phyloP scores from a whole-genome alignment of 495 filamentous ascomycete species.

The Penicillium simplicissimum region DNA sequence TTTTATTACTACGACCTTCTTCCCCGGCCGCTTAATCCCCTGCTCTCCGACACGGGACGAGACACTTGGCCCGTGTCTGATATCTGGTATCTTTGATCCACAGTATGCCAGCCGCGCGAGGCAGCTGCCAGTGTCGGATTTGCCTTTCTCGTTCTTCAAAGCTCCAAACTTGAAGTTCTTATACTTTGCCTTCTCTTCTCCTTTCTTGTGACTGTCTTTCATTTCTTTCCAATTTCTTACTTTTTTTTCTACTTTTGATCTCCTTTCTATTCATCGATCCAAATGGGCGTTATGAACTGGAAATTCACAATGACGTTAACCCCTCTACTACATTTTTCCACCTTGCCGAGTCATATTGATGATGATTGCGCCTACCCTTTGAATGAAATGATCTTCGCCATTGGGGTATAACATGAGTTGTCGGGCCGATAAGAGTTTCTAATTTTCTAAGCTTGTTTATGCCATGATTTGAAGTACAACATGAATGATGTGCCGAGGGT shows the following conservation, averaged over 20 bases:
- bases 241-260: background rate
- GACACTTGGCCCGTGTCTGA: slow-evolving; percentile 2
- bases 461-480: background rate
- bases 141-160: background rate
- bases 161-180: background rate
- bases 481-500: background rate
- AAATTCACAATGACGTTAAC: background rate
- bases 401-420: background rate
- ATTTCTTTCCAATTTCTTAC: background rate
- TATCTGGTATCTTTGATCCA: background rate
- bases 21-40: slow-evolving; percentile 38
- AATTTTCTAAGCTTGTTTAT: background rate
- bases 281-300: slow-evolving; percentile 4
- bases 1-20: slow-evolving; percentile 38
- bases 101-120: slow-evolving; percentile 1
- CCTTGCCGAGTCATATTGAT: background rate
- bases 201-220: slow-evolving; percentile 6
- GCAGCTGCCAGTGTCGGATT: background rate
- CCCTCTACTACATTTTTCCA: background rate
- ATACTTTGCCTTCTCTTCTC: slow-evolving; percentile 4
- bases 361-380: background rate
- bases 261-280: background rate
- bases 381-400: background rate
- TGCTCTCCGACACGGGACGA: slow-evolving; percentile 19
- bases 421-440: background rate